Percentiles rank a stretch among this genome's conserved stretches.
Conservation (phyloP, 495 filamentous ascomycete genomes). For the Penicillium waksmanii region DNA sequence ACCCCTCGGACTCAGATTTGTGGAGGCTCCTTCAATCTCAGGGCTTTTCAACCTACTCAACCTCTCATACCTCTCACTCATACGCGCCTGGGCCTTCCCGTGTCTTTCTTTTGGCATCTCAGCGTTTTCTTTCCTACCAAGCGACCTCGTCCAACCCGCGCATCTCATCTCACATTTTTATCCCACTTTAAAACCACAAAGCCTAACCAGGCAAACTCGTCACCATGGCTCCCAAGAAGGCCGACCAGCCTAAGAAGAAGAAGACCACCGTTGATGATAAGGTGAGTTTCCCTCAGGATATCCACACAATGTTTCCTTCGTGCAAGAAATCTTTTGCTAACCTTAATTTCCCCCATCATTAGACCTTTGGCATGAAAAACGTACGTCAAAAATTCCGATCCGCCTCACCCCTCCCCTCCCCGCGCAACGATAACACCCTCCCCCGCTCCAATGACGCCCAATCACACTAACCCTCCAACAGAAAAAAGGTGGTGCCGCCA, state of each 20-base stretch:
- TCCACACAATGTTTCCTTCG: background rate
- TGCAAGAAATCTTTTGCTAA: constrained; percentile 21
- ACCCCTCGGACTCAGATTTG: constrained; percentile 34
- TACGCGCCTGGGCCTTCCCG: constrained; percentile 1
- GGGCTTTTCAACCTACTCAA: constrained; percentile 10
- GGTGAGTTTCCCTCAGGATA: constrained; percentile 41
- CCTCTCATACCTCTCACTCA: background rate
- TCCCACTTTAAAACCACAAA: constrained; percentile 14
- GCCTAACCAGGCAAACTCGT: constrained; percentile 27
- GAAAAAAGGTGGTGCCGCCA: constrained; percentile 91
- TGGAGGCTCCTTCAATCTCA: constrained; percentile 20
- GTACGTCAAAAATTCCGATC: constrained; percentile 45
- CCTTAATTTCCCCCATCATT: constrained; percentile 19
- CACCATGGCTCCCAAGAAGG: constrained; percentile 93
- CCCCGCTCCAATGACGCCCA: constrained; percentile 17
- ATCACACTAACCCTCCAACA: constrained; percentile 32
- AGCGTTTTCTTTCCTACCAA: constrained; percentile 17
- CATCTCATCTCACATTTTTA: constrained; percentile 15
- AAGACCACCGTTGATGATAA: constrained; percentile 88
- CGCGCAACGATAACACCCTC: constrained; percentile 11
- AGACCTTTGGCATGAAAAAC: constrained; percentile 99
- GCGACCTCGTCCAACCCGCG: too few species aligned
- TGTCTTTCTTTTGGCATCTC: constrained; percentile 25
- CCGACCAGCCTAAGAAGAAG: constrained; percentile 61
- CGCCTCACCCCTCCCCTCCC: background rate